Evolutionary conservation across 768 basidiomycete genomes (phyloP).

Genomic region (Mrakia blollopis): DNA sequence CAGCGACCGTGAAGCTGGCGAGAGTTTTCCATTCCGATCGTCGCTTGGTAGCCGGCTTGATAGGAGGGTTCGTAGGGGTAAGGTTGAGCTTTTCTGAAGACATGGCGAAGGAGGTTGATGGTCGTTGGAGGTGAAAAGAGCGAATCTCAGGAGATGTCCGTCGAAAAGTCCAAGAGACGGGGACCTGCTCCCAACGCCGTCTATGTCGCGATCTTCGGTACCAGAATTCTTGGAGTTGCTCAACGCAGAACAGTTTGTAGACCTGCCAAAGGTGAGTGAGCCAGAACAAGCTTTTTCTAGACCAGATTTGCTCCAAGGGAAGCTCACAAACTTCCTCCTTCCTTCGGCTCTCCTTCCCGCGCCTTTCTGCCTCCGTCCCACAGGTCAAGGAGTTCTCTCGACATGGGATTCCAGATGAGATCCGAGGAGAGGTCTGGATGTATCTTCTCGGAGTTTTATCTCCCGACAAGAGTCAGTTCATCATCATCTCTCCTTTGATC

Average conservation of each 20-base stretch:
- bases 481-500: background rate
- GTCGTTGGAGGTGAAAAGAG: background rate
- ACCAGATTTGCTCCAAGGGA: too few relatives aligned
- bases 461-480: constrained; percentile 18
- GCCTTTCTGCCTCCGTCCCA: too few relatives aligned
- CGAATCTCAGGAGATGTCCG: background rate
- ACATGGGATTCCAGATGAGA: constrained; percentile 22
- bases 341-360: background rate
- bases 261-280: background rate
- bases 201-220: constrained; percentile 1
- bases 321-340: background rate
- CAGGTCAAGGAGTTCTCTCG: constrained; percentile 18
- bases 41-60: background rate
- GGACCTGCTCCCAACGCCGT: background rate
- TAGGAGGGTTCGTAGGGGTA: background rate
- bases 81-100: constrained; percentile 7
- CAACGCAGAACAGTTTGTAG: constrained; percentile 23
- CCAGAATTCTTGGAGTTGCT: constrained; percentile 16
- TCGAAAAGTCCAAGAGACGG: background rate
- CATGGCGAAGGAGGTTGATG: background rate
- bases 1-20: background rate
- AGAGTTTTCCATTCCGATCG: background rate
- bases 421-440: constrained; percentile 29
- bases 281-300: background rate
- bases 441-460: constrained; percentile 16